These are phyloP conservation scores for Leccinum pellstonianum DNA, from an alignment of 768 basidiomycete species.

Conservation along the genomic window DNA sequence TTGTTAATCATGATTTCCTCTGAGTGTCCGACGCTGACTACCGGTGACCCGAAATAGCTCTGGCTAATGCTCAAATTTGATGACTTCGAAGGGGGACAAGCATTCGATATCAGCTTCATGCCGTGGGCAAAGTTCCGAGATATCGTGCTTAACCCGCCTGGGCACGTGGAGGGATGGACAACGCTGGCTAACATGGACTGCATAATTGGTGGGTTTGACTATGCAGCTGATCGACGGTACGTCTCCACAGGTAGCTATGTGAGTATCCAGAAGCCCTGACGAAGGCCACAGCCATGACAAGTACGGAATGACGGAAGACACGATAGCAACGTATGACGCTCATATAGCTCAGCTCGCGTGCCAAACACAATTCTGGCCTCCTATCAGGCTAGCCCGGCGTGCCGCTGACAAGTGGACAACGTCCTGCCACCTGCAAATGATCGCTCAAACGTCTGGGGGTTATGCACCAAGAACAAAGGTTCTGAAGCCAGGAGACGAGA, in stretches of 20 bases:
- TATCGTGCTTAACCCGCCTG: not conserved
- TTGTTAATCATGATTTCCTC: no score
- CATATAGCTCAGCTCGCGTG: not conserved
- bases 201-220: not conserved
- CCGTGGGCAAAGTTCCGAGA: not conserved
- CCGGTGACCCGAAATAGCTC: not conserved
- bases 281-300: no score
- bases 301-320: not conserved
- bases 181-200: not conserved
- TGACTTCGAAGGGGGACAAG: not conserved
- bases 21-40: not conserved
- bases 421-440: not conserved
- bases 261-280: not conserved
- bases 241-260: not conserved
- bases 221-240: not conserved
- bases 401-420: not conserved
- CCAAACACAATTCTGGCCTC: slow-evolving; percentile 7
- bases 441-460: not conserved
- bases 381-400: not conserved
- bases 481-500: not conserved
- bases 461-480: not conserved
- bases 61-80: not conserved
- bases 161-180: not conserved
- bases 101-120: not conserved
- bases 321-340: not conserved